These are phyloP conservation scores for Euphorbia tirucalli DNA, from an alignment of 345 rosid genomes.

Conservation along the genomic window DNA sequence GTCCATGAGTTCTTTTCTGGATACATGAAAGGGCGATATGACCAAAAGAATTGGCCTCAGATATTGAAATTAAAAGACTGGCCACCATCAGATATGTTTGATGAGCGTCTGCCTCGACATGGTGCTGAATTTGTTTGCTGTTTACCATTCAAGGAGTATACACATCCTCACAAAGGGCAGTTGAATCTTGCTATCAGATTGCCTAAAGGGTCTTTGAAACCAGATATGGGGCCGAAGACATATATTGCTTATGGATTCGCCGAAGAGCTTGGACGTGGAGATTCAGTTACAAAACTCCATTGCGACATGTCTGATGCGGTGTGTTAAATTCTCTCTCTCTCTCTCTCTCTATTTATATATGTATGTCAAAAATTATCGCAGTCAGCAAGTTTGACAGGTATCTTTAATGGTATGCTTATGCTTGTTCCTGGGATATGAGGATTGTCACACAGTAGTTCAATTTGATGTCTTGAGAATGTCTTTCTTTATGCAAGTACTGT, in stretches of 20 bases:
- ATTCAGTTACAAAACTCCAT: conserved; percentile 87
- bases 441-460: too few species aligned
- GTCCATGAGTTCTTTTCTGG: conserved; percentile 56
- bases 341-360: not conserved
- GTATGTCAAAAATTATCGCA: too few species aligned
- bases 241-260: conserved; percentile 69
- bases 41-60: conserved; percentile 46
- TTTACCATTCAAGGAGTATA: conserved; percentile 75
- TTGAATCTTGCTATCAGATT: conserved; percentile 59
- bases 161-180: conserved; percentile 43
- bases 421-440: too few species aligned
- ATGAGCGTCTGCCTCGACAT: conserved; percentile 63
- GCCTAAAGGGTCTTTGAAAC: conserved; percentile 51
- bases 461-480: too few species aligned
- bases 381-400: not conserved
- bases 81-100: conserved; percentile 66
- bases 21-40: conserved; percentile 41
- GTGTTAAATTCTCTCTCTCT: conserved; percentile 18
- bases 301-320: conserved; percentile 93
- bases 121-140: conserved; percentile 55
- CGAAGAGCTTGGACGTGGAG: conserved; percentile 78
- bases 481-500: too few species aligned
- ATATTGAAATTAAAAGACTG: conserved; percentile 74
- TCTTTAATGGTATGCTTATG: too few species aligned
- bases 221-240: conserved; percentile 87